Conservation (phyloP, 1,284 basidiomycete species). For the Porogramme epimiltina region DNA sequence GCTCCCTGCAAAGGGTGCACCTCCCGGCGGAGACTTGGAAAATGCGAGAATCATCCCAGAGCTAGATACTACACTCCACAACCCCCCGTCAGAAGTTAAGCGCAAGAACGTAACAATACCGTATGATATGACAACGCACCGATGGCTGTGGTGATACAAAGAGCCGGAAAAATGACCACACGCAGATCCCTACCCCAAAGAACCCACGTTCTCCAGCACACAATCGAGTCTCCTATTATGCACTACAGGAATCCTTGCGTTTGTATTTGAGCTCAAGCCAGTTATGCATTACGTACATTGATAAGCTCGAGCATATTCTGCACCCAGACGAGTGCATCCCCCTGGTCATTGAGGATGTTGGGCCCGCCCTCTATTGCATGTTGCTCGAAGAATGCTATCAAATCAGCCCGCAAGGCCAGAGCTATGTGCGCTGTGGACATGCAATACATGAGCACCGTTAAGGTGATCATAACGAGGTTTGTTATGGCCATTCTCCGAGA, state of each 20-base stretch:
- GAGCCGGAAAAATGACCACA: neutral
- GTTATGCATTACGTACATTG: neutral
- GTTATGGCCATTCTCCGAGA: neutral
- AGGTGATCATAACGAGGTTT: neutral
- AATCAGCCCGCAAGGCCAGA: neutral
- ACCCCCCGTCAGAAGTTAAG: neutral
- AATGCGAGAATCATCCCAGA: constrained; percentile 5
- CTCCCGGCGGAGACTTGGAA: neutral
- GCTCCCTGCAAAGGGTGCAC: neutral
- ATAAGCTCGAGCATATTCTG: constrained; percentile 5
- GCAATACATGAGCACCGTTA: constrained; percentile 7
- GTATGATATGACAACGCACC: neutral
- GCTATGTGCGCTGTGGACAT: constrained; percentile 3
- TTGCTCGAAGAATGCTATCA: constrained; percentile 8
- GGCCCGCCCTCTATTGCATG: neutral
- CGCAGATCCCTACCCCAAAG: constrained; percentile 1
- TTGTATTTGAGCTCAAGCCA: neutral
- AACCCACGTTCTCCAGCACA: constrained; percentile 8
- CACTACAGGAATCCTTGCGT: neutral
- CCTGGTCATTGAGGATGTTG: constrained; percentile 1
- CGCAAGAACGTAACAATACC: no score
- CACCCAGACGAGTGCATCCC: neutral
- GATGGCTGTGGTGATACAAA: neutral
- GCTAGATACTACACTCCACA: neutral
- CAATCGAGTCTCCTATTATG: constrained; percentile 3